Evolutionary conservation across 2,329 filamentous ascomycete genomes (phyloP).

Genomic region (Aureobasidium sp.): DNA sequence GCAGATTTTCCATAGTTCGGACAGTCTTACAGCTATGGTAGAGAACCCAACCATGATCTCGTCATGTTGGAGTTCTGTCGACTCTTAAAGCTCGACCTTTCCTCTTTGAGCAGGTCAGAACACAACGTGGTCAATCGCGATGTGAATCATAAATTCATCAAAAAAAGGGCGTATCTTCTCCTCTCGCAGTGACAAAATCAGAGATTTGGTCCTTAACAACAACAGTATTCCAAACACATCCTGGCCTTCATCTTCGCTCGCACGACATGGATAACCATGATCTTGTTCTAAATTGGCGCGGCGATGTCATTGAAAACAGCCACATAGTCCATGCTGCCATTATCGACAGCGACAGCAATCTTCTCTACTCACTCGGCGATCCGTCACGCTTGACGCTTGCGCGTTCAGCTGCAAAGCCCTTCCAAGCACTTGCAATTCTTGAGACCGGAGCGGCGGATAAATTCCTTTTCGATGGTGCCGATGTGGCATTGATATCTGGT

Average conservation of each 20-base stretch:
- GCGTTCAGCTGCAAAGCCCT: not conserved
- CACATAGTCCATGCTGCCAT: not conserved
- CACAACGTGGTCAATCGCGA: not conserved
- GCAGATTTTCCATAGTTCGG: no score
- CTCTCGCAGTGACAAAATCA: not conserved
- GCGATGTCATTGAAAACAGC: not conserved
- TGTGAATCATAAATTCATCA: not conserved
- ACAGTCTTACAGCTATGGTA: no score
- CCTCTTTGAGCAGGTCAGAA: constrained; percentile 1
- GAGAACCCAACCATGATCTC: no score
- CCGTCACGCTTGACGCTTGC: not conserved
- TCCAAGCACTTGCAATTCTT: not conserved
- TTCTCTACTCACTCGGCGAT: not conserved
- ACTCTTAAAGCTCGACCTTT: not conserved
- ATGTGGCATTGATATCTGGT: not conserved
- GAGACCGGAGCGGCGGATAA: not conserved
- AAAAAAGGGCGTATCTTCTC: not conserved
- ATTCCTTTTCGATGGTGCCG: not conserved
- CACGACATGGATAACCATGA: not conserved
- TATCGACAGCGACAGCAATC: not conserved
- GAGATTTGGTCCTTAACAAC: no score
- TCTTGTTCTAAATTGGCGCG: not conserved
- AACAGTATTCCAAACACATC: no score
- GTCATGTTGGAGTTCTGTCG: not conserved
- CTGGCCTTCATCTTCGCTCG: no score